These are phyloP conservation scores for Sedum album DNA, from an alignment of 164 flowering plant species.

Conservation along the genomic window DNA sequence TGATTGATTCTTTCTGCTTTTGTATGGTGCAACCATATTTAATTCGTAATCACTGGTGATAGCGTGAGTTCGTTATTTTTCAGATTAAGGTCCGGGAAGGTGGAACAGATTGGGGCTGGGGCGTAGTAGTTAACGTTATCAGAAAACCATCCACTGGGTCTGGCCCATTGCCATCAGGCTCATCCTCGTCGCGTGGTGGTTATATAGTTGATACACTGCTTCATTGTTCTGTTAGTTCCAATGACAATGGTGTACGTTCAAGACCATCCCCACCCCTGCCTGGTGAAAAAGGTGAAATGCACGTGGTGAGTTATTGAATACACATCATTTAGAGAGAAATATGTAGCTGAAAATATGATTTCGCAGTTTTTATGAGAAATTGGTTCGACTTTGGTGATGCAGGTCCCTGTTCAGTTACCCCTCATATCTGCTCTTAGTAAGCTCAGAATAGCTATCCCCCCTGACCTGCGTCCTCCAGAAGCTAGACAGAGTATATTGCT, in stretches of 20 bases:
- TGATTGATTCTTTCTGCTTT: background rate
- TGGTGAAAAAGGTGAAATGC: conserved; percentile 98
- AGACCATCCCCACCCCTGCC: conserved; percentile 90
- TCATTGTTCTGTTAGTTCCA: conserved; percentile 70
- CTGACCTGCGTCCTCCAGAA: conserved; percentile 88
- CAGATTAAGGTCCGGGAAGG: conserved; percentile 93
- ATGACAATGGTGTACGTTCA: conserved; percentile 79
- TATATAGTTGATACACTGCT: conserved; percentile 94
- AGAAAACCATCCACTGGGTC: conserved; percentile 52
- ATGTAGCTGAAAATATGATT: background rate
- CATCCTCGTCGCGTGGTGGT: conserved; percentile 49
- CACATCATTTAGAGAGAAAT: background rate
- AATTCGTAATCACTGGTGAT: background rate
- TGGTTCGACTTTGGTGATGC: conserved; percentile 13
- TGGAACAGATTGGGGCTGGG: conserved; percentile 99
- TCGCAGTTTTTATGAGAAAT: background rate
- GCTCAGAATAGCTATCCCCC: conserved; percentile 63
- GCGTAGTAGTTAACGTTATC: conserved; percentile 89
- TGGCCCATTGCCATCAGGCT: conserved; percentile 34
- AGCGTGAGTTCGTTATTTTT: background rate
- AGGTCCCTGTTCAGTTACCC: conserved; percentile 95
- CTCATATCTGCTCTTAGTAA: conserved; percentile 80
- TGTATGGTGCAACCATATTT: background rate
- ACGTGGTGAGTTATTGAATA: conserved; percentile 73
- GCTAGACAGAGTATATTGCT: conserved; percentile 77